A percentile compares a stretch with the other conserved stretches of the same genome.
These are phyloP conservation scores for Bretziella fagacearum DNA, from an alignment of 2,329 filamentous ascomycete species.

Conservation along the genomic window DNA sequence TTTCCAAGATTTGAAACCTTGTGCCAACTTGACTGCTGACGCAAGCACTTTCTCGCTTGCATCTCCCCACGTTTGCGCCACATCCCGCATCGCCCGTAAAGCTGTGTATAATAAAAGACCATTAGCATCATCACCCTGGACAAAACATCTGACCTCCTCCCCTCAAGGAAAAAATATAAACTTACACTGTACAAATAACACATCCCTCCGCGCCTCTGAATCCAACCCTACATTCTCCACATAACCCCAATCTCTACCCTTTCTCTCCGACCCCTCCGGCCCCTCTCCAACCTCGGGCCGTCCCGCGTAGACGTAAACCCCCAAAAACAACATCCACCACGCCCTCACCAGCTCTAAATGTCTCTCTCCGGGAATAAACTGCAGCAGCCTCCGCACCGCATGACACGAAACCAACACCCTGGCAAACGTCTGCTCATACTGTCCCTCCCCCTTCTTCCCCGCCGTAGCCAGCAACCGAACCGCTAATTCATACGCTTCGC, in stretches of 20 bases:
- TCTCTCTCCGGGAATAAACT: slow-evolving; percentile 53
- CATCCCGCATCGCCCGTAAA: slow-evolving; percentile 57
- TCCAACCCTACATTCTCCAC: slow-evolving; percentile 55
- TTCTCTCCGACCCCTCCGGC: slow-evolving; percentile 48
- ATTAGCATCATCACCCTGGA: neutral
- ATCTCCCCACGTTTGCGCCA: slow-evolving; percentile 58
- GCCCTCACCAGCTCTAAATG: slow-evolving; percentile 61
- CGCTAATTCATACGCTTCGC: slow-evolving; percentile 47
- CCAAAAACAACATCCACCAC: slow-evolving; percentile 76
- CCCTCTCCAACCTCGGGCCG: slow-evolving; percentile 57
- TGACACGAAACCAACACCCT: slow-evolving; percentile 76
- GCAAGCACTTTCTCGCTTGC: slow-evolving; percentile 46
- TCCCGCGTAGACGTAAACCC: slow-evolving; percentile 58
- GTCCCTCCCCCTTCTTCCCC: slow-evolving; percentile 35
- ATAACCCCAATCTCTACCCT: slow-evolving; percentile 57
- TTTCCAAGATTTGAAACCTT: slow-evolving; percentile 61
- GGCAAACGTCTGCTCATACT: slow-evolving; percentile 69
- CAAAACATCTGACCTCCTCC: neutral
- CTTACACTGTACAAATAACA: slow-evolving; percentile 71
- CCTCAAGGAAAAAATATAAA: neutral
- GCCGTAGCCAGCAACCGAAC: slow-evolving; percentile 46
- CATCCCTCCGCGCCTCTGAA: slow-evolving; percentile 50
- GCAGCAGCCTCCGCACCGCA: slow-evolving; percentile 71
- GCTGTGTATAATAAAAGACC: neutral
- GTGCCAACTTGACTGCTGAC: slow-evolving; percentile 53